These are phyloP conservation scores for Bipolaris gigantea DNA, from an alignment of 2,329 filamentous ascomycete species.

Conservation along the genomic window DNA sequence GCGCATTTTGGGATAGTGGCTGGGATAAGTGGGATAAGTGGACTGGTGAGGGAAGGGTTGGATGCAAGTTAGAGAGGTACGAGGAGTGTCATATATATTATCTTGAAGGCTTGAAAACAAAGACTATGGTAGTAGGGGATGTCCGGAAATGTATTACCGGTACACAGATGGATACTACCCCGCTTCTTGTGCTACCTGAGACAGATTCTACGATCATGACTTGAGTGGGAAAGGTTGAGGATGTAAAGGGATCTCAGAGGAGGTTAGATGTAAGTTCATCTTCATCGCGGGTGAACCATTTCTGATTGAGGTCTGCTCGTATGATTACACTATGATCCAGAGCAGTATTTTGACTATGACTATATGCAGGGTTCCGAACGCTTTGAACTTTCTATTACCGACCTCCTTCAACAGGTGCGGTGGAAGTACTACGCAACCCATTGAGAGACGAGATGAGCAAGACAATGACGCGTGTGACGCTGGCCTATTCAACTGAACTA, in stretches of 20 bases:
- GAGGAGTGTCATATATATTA: not conserved
- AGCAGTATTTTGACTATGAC: too few relatives aligned
- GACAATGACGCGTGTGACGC: not conserved
- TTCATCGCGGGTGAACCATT: not conserved
- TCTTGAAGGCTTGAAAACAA: not conserved
- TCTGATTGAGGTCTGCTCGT: not conserved
- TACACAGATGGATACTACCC: not conserved
- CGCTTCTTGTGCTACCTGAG: not conserved
- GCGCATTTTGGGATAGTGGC: not conserved
- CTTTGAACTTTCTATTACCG: too few relatives aligned
- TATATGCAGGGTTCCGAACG: too few relatives aligned
- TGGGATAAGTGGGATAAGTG: not conserved
- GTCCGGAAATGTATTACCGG: slow-evolving; percentile 4
- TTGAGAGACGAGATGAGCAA: not conserved
- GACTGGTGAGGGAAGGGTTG: not conserved
- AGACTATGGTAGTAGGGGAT: not conserved
- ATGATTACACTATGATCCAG: too few relatives aligned
- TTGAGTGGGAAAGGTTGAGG: not conserved
- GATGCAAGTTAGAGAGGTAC: not conserved
- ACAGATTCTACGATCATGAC: not conserved
- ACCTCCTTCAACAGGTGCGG: too few relatives aligned
- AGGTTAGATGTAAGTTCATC: not conserved
- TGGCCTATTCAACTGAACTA: not conserved
- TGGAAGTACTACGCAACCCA: too few relatives aligned
- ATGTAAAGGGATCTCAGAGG: not conserved